Percentiles rank a stretch among this genome's conserved stretches.
phyloP scores from a whole-genome alignment of 139 green algal genomes.

The Coelastrella sp. region DNA sequence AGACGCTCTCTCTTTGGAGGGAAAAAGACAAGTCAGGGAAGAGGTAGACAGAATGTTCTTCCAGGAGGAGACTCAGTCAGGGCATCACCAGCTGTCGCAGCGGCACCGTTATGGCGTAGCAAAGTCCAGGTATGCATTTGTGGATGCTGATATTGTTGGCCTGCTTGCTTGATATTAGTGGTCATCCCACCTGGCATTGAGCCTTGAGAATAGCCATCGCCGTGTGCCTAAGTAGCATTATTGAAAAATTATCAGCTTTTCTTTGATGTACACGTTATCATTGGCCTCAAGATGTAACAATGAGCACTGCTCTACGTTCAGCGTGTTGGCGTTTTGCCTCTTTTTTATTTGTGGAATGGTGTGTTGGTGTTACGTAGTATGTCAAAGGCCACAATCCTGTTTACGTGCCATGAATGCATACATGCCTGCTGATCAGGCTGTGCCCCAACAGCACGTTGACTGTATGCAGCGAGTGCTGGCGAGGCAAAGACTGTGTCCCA shows the following conservation, averaged over 20 bases:
- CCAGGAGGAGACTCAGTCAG: neutral
- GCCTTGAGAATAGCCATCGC: neutral
- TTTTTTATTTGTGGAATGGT: neutral
- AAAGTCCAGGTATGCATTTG: neutral
- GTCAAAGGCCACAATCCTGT: neutral
- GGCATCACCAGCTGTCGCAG: neutral
- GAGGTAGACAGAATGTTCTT: neutral
- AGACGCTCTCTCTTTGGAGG: neutral
- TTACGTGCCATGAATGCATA: no score
- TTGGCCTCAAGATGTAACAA: no score
- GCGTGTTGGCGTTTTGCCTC: conserved; percentile 5
- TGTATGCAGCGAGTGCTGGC: neutral
- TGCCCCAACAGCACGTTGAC: no score
- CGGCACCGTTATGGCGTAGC: neutral
- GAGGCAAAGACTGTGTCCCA: neutral
- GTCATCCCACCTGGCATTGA: neutral
- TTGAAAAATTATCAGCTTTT: neutral
- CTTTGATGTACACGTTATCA: no score
- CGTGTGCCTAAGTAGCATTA: neutral
- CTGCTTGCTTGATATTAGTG: no score
- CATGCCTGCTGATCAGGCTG: no score
- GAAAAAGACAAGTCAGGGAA: neutral
- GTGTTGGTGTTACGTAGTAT: neutral
- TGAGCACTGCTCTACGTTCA: no score
- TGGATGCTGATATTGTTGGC: no score